Conservation (phyloP, 371 early-diverging fungal species). For the Mortierella polycephala region DNA sequence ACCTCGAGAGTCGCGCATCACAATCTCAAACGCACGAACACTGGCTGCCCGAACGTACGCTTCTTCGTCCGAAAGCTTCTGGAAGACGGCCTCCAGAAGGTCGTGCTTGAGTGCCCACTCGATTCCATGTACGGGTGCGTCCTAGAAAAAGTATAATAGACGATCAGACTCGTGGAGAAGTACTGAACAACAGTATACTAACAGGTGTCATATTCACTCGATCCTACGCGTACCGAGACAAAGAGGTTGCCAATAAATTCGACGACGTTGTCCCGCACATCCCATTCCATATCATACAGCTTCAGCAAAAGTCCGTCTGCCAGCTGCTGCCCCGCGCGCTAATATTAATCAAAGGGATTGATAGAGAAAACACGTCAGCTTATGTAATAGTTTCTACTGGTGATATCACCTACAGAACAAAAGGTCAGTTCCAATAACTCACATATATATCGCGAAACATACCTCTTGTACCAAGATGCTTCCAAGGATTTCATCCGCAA, state of each 20-base stretch:
- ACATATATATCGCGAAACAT: neutral
- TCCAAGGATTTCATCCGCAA: conserved; percentile 56
- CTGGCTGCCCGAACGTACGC: conserved; percentile 69
- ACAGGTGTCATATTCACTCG: neutral
- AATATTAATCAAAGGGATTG: neutral
- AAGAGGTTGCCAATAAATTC: conserved; percentile 67
- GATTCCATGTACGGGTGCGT: conserved; percentile 45
- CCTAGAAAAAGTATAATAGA: conserved; percentile 6
- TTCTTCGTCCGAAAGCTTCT: conserved; percentile 62
- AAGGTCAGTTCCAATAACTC: too few species aligned
- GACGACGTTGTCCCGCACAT: conserved; percentile 66
- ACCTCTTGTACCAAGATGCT: conserved; percentile 43
- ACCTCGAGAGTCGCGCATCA: conserved; percentile 51
- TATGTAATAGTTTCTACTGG: neutral
- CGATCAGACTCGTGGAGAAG: neutral
- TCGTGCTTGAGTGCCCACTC: conserved; percentile 61
- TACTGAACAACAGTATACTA: neutral
- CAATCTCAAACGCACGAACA: conserved; percentile 59
- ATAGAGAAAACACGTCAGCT: neutral
- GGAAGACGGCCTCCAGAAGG: conserved; percentile 58
- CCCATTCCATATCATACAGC: conserved; percentile 66
- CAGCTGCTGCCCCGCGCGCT: conserved; percentile 45
- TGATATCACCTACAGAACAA: too few species aligned
- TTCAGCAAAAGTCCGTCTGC: conserved; percentile 57
- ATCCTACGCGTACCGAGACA: conserved; percentile 28